These are phyloP conservation scores for Lactarius vividus DNA, from an alignment of 768 basidiomycete species.

Conservation along the genomic window DNA sequence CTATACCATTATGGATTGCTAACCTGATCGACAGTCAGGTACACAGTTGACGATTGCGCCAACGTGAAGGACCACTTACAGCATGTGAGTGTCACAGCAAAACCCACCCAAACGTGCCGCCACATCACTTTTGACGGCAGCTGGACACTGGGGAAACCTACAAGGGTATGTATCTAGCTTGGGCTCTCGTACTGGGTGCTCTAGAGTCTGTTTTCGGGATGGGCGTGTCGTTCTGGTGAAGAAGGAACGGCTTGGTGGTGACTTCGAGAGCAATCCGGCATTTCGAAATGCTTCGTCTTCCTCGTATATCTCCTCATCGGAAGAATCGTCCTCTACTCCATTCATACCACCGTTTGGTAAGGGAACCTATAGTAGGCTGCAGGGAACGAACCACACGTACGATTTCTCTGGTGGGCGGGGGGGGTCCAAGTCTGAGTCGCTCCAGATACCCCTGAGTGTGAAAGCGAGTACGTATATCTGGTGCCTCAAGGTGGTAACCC, in stretches of 20 bases:
- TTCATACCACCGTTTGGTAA: background rate
- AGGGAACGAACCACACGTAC: background rate
- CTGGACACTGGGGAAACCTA: background rate
- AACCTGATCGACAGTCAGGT: background rate
- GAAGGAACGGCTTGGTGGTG: background rate
- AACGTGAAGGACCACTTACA: background rate
- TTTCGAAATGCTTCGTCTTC: background rate
- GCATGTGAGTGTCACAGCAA: background rate
- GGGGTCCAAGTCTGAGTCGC: background rate
- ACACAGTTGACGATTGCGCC: background rate
- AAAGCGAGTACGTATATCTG: too few species aligned
- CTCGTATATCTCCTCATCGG: background rate
- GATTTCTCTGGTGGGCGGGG: background rate
- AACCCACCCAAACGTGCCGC: conserved; percentile 1
- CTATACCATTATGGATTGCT: background rate
- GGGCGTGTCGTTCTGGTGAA: background rate
- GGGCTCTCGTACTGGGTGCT: too few species aligned
- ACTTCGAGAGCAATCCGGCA: background rate
- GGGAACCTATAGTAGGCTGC: background rate
- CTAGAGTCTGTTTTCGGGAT: background rate
- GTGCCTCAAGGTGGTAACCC: background rate
- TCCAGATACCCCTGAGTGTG: background rate
- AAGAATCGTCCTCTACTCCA: background rate
- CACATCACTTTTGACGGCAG: background rate
- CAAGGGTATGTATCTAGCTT: background rate